Percentiles rank a stretch among this genome's conserved stretches.
These are phyloP conservation scores for Ramaria rubella DNA, from an alignment of 768 basidiomycete genomes.

Conservation along the genomic window DNA sequence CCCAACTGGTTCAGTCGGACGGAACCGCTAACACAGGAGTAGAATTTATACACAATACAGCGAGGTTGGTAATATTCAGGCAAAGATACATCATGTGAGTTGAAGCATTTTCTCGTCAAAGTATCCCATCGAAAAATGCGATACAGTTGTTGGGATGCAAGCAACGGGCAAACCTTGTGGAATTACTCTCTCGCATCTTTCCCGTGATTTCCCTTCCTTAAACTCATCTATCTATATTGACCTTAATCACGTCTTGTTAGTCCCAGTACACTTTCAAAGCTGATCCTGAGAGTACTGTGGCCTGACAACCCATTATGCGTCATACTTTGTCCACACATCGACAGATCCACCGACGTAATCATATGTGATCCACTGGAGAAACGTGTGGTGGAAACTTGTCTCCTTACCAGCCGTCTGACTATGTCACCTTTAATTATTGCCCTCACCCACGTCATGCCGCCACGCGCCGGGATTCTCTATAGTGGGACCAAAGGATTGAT, in stretches of 20 bases:
- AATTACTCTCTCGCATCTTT: not conserved
- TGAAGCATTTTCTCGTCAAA: not conserved
- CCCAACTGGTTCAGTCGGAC: not conserved
- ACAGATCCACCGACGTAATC: not conserved
- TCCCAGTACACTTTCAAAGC: not conserved
- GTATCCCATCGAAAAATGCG: not conserved
- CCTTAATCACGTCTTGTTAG: too few relatives aligned
- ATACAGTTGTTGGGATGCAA: not conserved
- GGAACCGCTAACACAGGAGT: not conserved
- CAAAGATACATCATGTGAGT: not conserved
- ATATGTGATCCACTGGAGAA: not conserved
- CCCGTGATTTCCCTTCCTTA: not conserved
- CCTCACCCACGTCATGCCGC: not conserved
- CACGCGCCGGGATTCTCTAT: not conserved
- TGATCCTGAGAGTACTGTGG: not conserved
- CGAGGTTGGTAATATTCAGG: not conserved
- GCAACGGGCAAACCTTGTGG: not conserved
- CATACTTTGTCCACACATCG: not conserved
- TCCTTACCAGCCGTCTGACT: not conserved
- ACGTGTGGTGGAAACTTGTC: not conserved
- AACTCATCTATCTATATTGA: too few relatives aligned
- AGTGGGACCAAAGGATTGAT: not conserved
- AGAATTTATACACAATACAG: not conserved
- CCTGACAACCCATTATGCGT: not conserved
- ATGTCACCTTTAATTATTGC: not conserved